A percentile compares a stretch with the other conserved stretches of the same genome.
These are phyloP conservation scores for cucumber (Cucumis sativus) DNA, from an alignment of 306 rosid genomes.

Conservation along the genomic window Cucumber_9930_V3 NC_026657.2:8201501-8202000, in stretches of 20 bases:
- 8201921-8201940: not conserved
- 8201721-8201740: not conserved
- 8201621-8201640: not conserved
- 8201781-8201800: not conserved
- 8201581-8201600: not conserved
- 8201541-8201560: no score
- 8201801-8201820: not conserved
- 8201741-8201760: not conserved
- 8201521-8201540: no score
- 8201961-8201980: not conserved
- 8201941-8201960: not conserved
- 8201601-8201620: not conserved
- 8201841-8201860: not conserved
- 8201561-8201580: not conserved
- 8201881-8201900: not conserved
- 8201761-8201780: not conserved
- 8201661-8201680: not conserved
- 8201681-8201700: not conserved
- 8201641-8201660: not conserved
- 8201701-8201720: not conserved
- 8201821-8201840: not conserved
- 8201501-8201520: no score
- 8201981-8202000: not conserved
- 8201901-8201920: not conserved
- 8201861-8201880: not conserved